These are phyloP conservation scores for Cyclaneusma minus DNA, from an alignment of 2,329 filamentous ascomycete genomes.

Conservation along the genomic window DNA sequence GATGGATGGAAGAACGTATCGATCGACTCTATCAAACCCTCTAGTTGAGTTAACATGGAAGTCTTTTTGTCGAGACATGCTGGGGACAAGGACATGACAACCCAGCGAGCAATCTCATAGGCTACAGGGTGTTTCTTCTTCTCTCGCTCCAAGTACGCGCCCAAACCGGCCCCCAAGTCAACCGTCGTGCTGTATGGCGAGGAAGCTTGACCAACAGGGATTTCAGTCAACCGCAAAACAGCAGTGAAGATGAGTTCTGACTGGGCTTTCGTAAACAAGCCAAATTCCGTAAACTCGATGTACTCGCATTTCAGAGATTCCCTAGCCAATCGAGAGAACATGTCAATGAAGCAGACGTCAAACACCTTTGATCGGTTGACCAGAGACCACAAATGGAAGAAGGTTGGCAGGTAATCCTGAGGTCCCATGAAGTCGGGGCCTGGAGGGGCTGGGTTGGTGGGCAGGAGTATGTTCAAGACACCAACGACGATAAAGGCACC, in stretches of 20 bases:
- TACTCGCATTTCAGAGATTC: constrained; percentile 65
- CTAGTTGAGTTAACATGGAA: constrained; percentile 71
- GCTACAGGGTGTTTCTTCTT: constrained; percentile 82
- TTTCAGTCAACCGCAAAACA: constrained; percentile 76
- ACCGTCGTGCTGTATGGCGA: constrained; percentile 74
- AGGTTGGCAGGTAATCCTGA: constrained; percentile 76
- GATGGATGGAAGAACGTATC: constrained; percentile 99
- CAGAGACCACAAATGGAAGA: constrained; percentile 93
- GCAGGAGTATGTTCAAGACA: constrained; percentile 72
- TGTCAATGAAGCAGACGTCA: constrained; percentile 77
- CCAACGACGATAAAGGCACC: constrained; percentile 89
- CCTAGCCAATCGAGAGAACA: constrained; percentile 73
- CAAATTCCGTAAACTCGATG: constrained; percentile 69
- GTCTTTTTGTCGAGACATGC: constrained; percentile 59
- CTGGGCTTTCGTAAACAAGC: constrained; percentile 85
- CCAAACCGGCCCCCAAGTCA: constrained; percentile 71
- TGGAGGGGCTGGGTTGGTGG: constrained; percentile 63
- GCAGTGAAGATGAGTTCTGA: constrained; percentile 88
- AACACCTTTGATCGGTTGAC: constrained; percentile 79
- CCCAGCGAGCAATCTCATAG: constrained; percentile 85
- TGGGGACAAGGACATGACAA: constrained; percentile 85
- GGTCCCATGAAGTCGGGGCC: constrained; percentile 65
- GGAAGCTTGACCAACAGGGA: constrained; percentile 88
- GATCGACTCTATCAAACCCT: constrained; percentile 84
- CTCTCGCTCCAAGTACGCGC: constrained; percentile 79